Evolutionary conservation across 805 yeast genomes (phyloP).

Genomic region (Wickerhamiella qilinensis): DNA sequence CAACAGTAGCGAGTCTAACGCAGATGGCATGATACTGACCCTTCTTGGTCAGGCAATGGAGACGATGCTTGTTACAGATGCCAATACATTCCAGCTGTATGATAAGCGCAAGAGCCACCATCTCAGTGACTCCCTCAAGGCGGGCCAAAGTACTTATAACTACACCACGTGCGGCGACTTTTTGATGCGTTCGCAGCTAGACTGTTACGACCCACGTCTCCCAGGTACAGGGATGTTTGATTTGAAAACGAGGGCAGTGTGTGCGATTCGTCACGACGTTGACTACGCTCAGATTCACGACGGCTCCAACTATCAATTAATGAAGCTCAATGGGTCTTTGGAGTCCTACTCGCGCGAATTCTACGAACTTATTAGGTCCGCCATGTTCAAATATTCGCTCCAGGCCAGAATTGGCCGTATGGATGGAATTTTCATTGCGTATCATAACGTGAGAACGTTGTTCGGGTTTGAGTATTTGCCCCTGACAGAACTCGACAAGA

Average conservation of each 20-base stretch:
- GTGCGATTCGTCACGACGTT: constrained; percentile 67
- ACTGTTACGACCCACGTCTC: constrained; percentile 55
- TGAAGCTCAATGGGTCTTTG: constrained; percentile 40
- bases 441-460: constrained; percentile 62
- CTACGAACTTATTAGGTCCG: constrained; percentile 56
- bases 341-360: constrained; percentile 78
- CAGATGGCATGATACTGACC: constrained; percentile 51
- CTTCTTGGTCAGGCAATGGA: constrained; percentile 70
- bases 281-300: constrained; percentile 39
- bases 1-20: constrained; percentile 53
- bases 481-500: constrained; percentile 49
- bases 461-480: constrained; percentile 89
- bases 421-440: constrained; percentile 93
- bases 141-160: constrained; percentile 35
- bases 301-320: constrained; percentile 52
- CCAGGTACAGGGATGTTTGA: constrained; percentile 92
- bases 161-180: constrained; percentile 56
- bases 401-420: constrained; percentile 92
- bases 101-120: constrained; percentile 15
- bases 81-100: constrained; percentile 32
- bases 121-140: constrained; percentile 1
- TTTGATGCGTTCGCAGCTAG: constrained; percentile 79
- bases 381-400: constrained; percentile 67
- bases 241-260: constrained; percentile 78
- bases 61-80: constrained; percentile 47